Evolutionary conservation across 768 basidiomycete species (phyloP).

Genomic region (Pisolithus marmoratus): DNA sequence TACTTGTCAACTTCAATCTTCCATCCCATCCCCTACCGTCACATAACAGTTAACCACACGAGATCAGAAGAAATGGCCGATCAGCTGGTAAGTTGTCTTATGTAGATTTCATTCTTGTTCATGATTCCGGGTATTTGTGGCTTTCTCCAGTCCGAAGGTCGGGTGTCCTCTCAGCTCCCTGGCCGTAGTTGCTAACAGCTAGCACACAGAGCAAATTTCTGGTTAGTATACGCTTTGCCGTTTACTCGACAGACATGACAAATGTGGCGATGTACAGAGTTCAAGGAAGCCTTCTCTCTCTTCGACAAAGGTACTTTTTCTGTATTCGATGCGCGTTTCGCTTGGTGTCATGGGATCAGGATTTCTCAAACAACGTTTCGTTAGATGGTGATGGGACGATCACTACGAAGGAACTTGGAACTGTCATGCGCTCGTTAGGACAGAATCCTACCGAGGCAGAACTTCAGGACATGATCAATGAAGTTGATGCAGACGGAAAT

Average conservation of each 20-base stretch:
- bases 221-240: conserved; percentile 42
- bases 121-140: conserved; percentile 8
- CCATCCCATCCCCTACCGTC: conserved; percentile 2
- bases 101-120: conserved; percentile 8
- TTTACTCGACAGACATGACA: conserved; percentile 1
- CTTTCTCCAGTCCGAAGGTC: conserved; percentile 51
- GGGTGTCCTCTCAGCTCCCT: conserved; percentile 11
- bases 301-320: conserved; percentile 79
- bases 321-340: conserved; percentile 12
- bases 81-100: conserved; percentile 42
- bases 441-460: conserved; percentile 93
- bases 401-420: conserved; percentile 85
- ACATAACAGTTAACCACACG: background rate
- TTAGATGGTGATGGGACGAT: conserved; percentile 91
- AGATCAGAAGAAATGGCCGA: conserved; percentile 40
- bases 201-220: conserved; percentile 77
- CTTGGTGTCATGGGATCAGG: background rate
- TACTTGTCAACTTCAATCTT: conserved; percentile 8
- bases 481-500: conserved; percentile 86
- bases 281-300: conserved; percentile 98
- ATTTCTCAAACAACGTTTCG: background rate
- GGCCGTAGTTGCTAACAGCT: background rate
- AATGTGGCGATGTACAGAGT: conserved; percentile 50
- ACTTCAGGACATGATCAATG: conserved; percentile 93
- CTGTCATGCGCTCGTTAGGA: conserved; percentile 89